Evolutionary conservation across 2,329 filamentous ascomycete species (phyloP).

Genomic region (Penicillium crustosum): DNA sequence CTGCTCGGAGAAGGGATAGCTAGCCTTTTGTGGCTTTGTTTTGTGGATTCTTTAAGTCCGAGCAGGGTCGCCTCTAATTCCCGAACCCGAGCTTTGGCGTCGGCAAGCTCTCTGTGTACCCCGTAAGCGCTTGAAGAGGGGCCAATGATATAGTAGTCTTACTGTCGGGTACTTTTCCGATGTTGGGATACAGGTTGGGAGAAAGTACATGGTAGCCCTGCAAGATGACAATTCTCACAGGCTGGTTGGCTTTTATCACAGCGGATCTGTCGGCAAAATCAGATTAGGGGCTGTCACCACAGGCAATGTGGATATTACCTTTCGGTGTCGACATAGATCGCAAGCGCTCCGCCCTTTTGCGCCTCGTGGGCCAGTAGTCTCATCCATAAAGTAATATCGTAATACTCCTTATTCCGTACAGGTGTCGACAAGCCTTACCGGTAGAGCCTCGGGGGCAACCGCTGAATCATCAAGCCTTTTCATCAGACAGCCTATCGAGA

Average conservation of each 20-base stretch:
- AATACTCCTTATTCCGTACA: background rate
- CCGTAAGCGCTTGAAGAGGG: slow-evolving; percentile 3
- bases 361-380: slow-evolving; percentile 4
- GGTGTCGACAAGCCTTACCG: background rate
- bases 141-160: slow-evolving; percentile 4
- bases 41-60: slow-evolving; percentile 6
- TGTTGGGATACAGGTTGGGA: slow-evolving; percentile 13
- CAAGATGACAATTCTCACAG: slow-evolving; percentile 27
- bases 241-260: slow-evolving; percentile 26
- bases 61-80: slow-evolving; percentile 20
- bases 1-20: slow-evolving; percentile 5
- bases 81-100: slow-evolving; percentile 20
- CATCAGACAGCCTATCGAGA: background rate
- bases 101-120: slow-evolving; percentile 20
- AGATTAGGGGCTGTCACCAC: background rate
- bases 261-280: slow-evolving; percentile 21
- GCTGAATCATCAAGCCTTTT: slow-evolving; percentile 8
- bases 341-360: slow-evolving; percentile 6
- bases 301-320: slow-evolving; percentile 5
- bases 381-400: slow-evolving; percentile 5
- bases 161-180: slow-evolving; percentile 24
- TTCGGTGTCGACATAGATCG: slow-evolving; percentile 12
- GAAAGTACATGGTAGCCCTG: slow-evolving; percentile 23
- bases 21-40: background rate
- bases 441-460: background rate